Evolutionary conservation across 495 filamentous ascomycete species (phyloP), one percentile per base, ranked within the genome.

Genomic region (Parathielavia appendiculata): DNA sequence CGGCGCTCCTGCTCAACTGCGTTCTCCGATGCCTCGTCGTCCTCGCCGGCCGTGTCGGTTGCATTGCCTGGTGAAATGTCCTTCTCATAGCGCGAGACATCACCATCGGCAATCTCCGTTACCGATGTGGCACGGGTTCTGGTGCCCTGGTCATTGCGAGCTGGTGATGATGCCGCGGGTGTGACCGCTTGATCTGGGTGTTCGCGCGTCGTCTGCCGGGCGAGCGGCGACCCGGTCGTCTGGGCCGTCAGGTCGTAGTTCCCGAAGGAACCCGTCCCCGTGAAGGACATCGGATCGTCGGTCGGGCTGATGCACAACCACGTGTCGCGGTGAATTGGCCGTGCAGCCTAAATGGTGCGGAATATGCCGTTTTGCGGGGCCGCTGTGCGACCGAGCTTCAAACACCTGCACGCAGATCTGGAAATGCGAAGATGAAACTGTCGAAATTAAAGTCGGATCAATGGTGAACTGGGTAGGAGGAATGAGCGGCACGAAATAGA

Each of bases 231-330:
- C 32, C 70, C 71, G 11, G 64, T 66, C 13, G 41, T 61, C 56
- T 76, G 73, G 13, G 73, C 68, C n/a, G 75, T 76, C 46, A 60
- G 70, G 59, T 78, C 75, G 60, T 77, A 74, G 63, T 72, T 76
- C 67, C 64, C 71, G 44, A 76, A 77, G 63, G 69, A 69, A 64
- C 63, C 61, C 39, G 61, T 63, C 59, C 73, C 75, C 41, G 69
- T 59, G 41, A 75, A 75, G 57, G 75, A 77, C 76, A 78, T 78
- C 19, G 56, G 44, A 17, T 30, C 26, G 22, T 16, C 41, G 34
- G 49, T 62, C 38, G 1, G 43, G 17, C 17, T 9, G 40, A 39
- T 40, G 40, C 51, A 47, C 44, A 47, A 58, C 43, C 43, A 45
- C 41, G 49, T 47, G 26, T 52, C 36, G 20, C 10, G 30, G 26